Conservation (phyloP, 345 rosid species). For the Durio zibethinus region DNA sequence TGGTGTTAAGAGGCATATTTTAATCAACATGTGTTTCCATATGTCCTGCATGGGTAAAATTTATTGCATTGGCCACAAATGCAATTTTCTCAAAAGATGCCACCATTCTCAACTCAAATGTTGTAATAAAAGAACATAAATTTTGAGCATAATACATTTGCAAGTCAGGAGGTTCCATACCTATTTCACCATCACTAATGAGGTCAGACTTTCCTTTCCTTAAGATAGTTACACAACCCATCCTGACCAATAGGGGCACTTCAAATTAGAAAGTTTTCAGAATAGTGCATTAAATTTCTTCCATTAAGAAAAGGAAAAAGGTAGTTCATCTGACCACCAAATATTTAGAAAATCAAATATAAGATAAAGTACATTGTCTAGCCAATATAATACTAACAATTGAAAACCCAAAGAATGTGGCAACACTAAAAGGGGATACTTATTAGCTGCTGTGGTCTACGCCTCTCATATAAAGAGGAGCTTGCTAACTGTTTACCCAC, state of each 20-base stretch:
- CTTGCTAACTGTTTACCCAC: background rate
- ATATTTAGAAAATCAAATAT: background rate
- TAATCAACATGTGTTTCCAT: background rate
- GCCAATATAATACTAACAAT: background rate
- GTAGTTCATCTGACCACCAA: background rate
- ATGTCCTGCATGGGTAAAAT: background rate
- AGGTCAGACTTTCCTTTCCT: conserved; percentile 86
- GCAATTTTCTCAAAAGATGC: background rate
- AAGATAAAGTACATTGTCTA: background rate
- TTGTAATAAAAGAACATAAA: background rate
- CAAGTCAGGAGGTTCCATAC: conserved; percentile 33
- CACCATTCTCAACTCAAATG: background rate
- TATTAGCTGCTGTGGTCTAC: background rate
- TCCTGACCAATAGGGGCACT: conserved; percentile 39
- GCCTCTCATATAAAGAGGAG: background rate
- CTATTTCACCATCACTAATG: conserved; percentile 69
- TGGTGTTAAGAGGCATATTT: background rate
- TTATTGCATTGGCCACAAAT: background rate
- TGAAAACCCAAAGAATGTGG: background rate
- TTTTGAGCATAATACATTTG: background rate
- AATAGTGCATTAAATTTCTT: background rate
- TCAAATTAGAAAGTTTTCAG: conserved; percentile 14
- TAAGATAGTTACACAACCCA: conserved; percentile 82
- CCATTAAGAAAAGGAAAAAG: background rate
- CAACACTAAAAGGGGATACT: background rate